Conservation (phyloP, 129 eudicot species). For the Centella asiatica region DNA sequence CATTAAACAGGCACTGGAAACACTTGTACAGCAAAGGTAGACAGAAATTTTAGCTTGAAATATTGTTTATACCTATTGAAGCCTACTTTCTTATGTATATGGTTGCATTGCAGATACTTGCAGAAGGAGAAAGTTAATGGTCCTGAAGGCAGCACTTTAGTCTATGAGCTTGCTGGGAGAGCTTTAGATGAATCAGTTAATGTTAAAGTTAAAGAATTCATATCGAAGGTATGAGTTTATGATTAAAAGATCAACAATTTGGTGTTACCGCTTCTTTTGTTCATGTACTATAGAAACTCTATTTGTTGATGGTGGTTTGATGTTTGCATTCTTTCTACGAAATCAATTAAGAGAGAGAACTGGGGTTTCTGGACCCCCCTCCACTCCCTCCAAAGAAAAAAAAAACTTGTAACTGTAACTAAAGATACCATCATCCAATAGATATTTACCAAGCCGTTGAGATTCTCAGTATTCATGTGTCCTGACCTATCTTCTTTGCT, state of each 20-base stretch:
- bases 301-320: not conserved
- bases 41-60: not conserved
- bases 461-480: too few relatives aligned
- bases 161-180: conserved; percentile 94
- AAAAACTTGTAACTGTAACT: too few relatives aligned
- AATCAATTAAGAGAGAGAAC: too few relatives aligned
- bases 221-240: conserved; percentile 48
- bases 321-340: too few relatives aligned
- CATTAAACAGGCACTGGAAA: conserved; percentile 61
- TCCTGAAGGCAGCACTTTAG: conserved; percentile 73
- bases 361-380: too few relatives aligned
- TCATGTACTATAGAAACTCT: not conserved
- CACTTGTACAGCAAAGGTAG: conserved; percentile 92
- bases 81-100: conserved; percentile 14
- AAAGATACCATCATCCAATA: too few relatives aligned
- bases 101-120: conserved; percentile 45
- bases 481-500: too few relatives aligned
- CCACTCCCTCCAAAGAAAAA: too few relatives aligned
- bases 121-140: conserved; percentile 84
- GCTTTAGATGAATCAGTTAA: conserved; percentile 46
- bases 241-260: not conserved
- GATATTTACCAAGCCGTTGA: too few relatives aligned
- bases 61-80: not conserved
- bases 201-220: conserved; percentile 44
- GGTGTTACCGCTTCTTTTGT: not conserved